Evolutionary conservation across 1,284 basidiomycete species (phyloP), one percentile per base, ranked within the genome.

Genomic region (Ustilago sp.): DNA sequence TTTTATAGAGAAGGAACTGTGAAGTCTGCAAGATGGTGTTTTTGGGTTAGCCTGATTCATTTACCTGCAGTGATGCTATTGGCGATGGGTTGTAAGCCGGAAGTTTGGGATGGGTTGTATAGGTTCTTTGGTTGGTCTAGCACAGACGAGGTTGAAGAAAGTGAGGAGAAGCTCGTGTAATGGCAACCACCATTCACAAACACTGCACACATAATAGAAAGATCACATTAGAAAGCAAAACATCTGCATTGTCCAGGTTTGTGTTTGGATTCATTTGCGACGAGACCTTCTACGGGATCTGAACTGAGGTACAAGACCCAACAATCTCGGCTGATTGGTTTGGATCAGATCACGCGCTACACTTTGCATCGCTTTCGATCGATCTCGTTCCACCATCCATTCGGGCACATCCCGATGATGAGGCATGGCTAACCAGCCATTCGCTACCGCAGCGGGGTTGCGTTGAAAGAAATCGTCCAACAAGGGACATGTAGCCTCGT

Each of bases 1-100:
- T 87, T 86, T 8, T 77, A 77, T 35, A 70, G 28, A 5, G 65
- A 82, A 17, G 90, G 91, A 23, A 77, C 72, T 45, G 94, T 98
- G 85, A 91, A 92, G 82, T 89, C 91, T 58, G 97, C 97, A 1
- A 90, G 92, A 76, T 88, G 65, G 65, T 84, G 83, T 47, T 86
- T 86, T 58, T 92, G 93, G 85, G 90, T 93, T 70, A 92, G 92
- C 86, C 86, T 99, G 74, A 95, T 95, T 91, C 96, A 96, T 87
- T 86, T 99, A 63, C 96, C 97, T 0, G 92, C 92, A 9, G 89
- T 98, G 12, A 89, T 99, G 76, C 93, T 92, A 0, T 88, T 99
- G 69, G 95, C 96, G 91, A 95, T 99, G 93, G 89, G 77, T 2
- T 86, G 83, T 70, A 86, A 86, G 70, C 66, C 77, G 9, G 82